Conservation (phyloP, 2,329 filamentous ascomycete genomes). For the Seiridium unicorne region DNA sequence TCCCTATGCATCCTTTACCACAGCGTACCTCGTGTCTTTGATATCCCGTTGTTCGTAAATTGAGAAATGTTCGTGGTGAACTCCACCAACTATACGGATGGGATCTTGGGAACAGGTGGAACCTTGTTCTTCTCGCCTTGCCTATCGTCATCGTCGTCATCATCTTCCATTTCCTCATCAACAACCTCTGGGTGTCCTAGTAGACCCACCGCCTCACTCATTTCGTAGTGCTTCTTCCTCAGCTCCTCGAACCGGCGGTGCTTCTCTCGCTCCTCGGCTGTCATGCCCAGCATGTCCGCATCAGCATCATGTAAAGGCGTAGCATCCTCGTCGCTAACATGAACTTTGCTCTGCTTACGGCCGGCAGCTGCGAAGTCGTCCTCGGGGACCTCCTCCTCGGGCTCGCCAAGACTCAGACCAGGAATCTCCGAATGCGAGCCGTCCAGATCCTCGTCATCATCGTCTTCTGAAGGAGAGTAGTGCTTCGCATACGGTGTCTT, state of each 20-base stretch:
- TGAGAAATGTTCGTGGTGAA: no score
- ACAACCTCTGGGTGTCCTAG: constrained; percentile 73
- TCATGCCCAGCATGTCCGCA: constrained; percentile 51
- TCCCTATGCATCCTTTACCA: background rate
- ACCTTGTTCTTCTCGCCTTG: constrained; percentile 14
- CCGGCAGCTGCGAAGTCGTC: constrained; percentile 31
- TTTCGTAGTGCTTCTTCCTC: constrained; percentile 97
- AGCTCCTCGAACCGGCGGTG: constrained; percentile 87
- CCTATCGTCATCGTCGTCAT: constrained; percentile 35
- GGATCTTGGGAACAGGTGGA: constrained; percentile 42
- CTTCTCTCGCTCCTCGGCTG: constrained; percentile 79
- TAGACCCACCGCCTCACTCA: constrained; percentile 88
- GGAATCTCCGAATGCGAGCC: constrained; percentile 75
- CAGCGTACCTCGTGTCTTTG: background rate
- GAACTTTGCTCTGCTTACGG: constrained; percentile 63
- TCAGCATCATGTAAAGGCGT: constrained; percentile 60
- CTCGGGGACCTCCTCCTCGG: constrained; percentile 70
- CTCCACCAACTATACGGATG: constrained; percentile 17
- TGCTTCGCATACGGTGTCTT: constrained; percentile 95
- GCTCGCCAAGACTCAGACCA: constrained; percentile 86
- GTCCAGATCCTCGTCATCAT: constrained; percentile 73
- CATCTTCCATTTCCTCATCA: constrained; percentile 57
- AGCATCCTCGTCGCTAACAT: constrained; percentile 65
- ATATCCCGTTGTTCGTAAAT: constrained; percentile 12
- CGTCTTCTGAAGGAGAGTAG: constrained; percentile 87